phyloP scores from a whole-genome alignment of 2,329 filamentous ascomycete genomes.

The Tolypocladium album region DNA sequence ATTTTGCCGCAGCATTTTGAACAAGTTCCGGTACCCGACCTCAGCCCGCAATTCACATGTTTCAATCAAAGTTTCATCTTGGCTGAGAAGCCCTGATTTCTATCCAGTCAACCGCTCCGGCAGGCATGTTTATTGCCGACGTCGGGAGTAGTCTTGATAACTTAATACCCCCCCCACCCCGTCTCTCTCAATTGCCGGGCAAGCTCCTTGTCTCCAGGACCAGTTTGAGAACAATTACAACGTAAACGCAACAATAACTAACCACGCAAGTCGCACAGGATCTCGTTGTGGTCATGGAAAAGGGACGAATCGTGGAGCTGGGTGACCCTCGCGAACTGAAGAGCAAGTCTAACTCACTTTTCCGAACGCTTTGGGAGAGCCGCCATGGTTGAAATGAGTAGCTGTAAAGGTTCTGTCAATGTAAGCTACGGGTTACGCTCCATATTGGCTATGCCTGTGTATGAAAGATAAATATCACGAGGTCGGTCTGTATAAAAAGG shows the following conservation, averaged over 20 bases:
- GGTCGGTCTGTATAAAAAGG: too few species aligned
- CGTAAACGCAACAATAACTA: background rate
- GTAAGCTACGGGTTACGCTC: background rate
- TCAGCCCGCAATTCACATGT: background rate
- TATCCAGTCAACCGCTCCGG: background rate
- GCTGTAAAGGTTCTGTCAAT: background rate
- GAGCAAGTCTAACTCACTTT: background rate
- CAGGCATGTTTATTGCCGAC: background rate
- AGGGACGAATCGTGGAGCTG: background rate
- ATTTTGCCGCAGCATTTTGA: background rate
- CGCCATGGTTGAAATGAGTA: background rate
- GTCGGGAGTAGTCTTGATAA: background rate
- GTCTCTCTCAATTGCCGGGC: background rate
- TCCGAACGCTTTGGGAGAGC: background rate
- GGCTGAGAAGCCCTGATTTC: background rate
- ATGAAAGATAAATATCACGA: too few species aligned
- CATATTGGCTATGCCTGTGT: too few species aligned
- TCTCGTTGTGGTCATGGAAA: background rate
- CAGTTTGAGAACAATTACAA: background rate
- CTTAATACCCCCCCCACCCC: too few species aligned
- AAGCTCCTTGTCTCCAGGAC: background rate
- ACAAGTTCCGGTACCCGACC: background rate
- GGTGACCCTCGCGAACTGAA: background rate
- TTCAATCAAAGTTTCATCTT: background rate
- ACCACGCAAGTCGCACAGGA: background rate